Conservation (phyloP, 2,329 filamentous ascomycete genomes). For the Knufia fluminis region DNA sequence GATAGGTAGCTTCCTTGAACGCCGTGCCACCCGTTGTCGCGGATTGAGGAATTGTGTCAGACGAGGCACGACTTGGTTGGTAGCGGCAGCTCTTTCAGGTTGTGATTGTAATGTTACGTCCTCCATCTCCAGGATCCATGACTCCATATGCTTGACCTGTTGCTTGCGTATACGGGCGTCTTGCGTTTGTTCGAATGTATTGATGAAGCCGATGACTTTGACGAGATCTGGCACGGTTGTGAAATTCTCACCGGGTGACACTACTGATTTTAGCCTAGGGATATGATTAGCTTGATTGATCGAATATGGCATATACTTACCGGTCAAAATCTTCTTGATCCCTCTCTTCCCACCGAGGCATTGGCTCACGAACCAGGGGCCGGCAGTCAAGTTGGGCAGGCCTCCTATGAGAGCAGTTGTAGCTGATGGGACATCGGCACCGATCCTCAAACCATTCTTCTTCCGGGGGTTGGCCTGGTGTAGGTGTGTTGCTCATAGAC, state of each 20-base stretch:
- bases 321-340: neutral
- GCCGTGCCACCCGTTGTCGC: slow-evolving; percentile 1
- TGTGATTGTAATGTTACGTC: slow-evolving; percentile 5
- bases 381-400: slow-evolving; percentile 16
- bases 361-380: slow-evolving; percentile 12
- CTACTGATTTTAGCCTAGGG: neutral
- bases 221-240: slow-evolving; percentile 1
- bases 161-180: neutral
- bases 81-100: neutral
- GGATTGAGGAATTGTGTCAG: slow-evolving; percentile 13
- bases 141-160: too few species aligned
- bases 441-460: neutral
- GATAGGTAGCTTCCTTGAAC: slow-evolving; percentile 7
- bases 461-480: neutral
- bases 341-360: slow-evolving; percentile 8
- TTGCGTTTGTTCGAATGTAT: slow-evolving; percentile 4
- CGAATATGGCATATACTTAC: slow-evolving; percentile 10
- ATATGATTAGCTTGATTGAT: slow-evolving; percentile 6
- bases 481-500: neutral
- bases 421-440: slow-evolving; percentile 16
- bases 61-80: neutral
- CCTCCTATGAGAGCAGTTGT: slow-evolving; percentile 9
- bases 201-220: slow-evolving; percentile 8
- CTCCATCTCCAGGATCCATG: slow-evolving; percentile 12
- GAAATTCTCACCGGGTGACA: slow-evolving; percentile 8